Evolutionary conservation across 768 basidiomycete genomes (phyloP).

Genomic region (Termitomyces sp.): DNA sequence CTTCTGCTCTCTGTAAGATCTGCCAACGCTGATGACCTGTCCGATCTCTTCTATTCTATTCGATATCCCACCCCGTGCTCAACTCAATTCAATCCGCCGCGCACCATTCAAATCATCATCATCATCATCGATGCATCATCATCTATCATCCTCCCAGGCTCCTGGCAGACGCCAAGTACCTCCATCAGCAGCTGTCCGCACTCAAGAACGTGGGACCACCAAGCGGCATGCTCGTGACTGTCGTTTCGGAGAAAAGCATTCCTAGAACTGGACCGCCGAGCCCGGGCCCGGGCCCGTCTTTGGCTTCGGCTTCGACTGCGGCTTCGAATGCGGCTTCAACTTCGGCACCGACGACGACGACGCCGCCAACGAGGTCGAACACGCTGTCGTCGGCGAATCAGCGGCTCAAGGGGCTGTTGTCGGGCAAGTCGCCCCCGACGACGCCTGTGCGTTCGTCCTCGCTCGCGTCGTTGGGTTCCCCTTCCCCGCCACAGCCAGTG

Average conservation of each 20-base stretch:
- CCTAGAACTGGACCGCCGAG: slow-evolving; percentile 24
- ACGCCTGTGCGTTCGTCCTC: slow-evolving; percentile 23
- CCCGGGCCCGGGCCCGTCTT: slow-evolving; percentile 3
- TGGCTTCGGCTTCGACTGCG: too few relatives aligned
- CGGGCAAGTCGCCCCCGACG: slow-evolving; percentile 15
- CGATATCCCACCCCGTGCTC: background rate
- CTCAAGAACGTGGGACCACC: slow-evolving; percentile 72
- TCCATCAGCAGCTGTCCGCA: slow-evolving; percentile 70
- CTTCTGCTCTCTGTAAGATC: background rate
- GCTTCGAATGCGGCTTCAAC: too few relatives aligned
- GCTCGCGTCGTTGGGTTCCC: slow-evolving; percentile 12
- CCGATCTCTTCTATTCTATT: background rate
- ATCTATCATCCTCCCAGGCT: slow-evolving; percentile 42
- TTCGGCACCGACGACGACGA: slow-evolving; percentile 14
- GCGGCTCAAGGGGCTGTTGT: slow-evolving; percentile 41
- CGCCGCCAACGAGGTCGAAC: slow-evolving; percentile 30
- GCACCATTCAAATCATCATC: background rate
- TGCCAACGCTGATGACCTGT: slow-evolving; percentile 4
- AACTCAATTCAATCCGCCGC: background rate
- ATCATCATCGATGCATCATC: background rate
- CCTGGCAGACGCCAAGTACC: slow-evolving; percentile 69
- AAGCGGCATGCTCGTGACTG: slow-evolving; percentile 77
- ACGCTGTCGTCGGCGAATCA: slow-evolving; percentile 35
- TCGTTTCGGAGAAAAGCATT: slow-evolving; percentile 77
- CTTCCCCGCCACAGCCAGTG: slow-evolving; percentile 10